A percentile compares a stretch with the other conserved stretches of the same genome.
Evolutionary conservation across 164 flowering plant genomes (phyloP).

Genomic region (Vitis amurensis): DNA sequence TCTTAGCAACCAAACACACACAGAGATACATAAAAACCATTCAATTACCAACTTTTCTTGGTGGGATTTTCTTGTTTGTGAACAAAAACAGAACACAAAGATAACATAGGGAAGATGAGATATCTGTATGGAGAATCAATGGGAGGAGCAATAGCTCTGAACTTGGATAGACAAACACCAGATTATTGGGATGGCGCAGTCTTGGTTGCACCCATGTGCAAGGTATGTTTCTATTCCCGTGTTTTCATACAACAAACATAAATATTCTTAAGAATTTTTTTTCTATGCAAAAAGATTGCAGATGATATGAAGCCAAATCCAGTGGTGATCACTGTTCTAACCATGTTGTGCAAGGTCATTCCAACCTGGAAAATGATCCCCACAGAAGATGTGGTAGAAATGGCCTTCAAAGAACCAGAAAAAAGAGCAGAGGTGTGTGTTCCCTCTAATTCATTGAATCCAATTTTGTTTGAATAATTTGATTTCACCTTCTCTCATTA

Average conservation of each 20-base stretch:
- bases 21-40: too few relatives aligned
- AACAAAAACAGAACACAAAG: slow-evolving; percentile 45
- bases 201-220: slow-evolving; percentile 95
- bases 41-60: too few relatives aligned
- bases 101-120: slow-evolving; percentile 59
- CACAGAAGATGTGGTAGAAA: slow-evolving; percentile 60
- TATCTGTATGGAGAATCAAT: slow-evolving; percentile 84
- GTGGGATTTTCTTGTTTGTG: background rate
- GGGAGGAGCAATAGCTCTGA: slow-evolving; percentile 90
- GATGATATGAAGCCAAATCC: slow-evolving; percentile 68
- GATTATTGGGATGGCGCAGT: slow-evolving; percentile 83
- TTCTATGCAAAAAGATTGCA: slow-evolving; percentile 57
- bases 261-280: background rate
- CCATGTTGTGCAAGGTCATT: slow-evolving; percentile 43
- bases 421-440: slow-evolving; percentile 47
- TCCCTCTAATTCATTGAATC: too few relatives aligned
- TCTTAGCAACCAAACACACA: too few relatives aligned
- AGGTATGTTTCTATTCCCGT: slow-evolving; percentile 41
- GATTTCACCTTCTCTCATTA: too few relatives aligned
- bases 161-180: slow-evolving; percentile 64
- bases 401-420: slow-evolving; percentile 64
- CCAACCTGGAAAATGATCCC: slow-evolving; percentile 92
- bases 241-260: background rate
- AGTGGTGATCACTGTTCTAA: slow-evolving; percentile 41
- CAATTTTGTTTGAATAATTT: too few relatives aligned